Base-by-base conservation (phyloP, 495 filamentous ascomycete genomes). In the Penicillium waksmanii region DNA sequence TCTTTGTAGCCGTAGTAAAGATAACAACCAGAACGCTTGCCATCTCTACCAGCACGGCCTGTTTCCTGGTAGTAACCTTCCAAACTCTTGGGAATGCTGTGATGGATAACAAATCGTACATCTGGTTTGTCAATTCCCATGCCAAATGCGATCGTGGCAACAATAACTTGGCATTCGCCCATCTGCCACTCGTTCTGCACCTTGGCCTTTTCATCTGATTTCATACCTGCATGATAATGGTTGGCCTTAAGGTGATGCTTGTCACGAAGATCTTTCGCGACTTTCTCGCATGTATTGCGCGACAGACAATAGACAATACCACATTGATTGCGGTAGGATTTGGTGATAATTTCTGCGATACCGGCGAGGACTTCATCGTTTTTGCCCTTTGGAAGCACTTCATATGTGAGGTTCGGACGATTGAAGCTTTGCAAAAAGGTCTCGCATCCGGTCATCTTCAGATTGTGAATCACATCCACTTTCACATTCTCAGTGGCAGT, bases 41-140 rank as follows among this genome's bases (percentile, higher is more conserved):
- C 93, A 73, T 99, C 95, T 64, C 95, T 85, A 9, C 95, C 95
- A 19, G 95, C 95, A 47, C 95, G 89, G 0, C 95, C 95, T 11
- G 93, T 98, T 67, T 98, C 96, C 67, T 98, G 95, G 64, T 97
- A 97, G 68, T 98, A 98, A 0, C 94, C 96, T 73, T 98, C 95
- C n/a, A 98, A 80, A 65, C 91, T 96, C 73, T 96, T 97, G 1
- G 95, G 95, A 7, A 97, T 81, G 17, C 84, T 89, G 64, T 96
- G 87, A 71, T 98, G 95, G 33, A 98, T 92, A 42, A 98, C 93
- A 63, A 93, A 97, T 12, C 95, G 89, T 38, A 98, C 94, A 71
- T 98, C 88, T 0, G 92, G 82, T 72, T 98, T 98, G 75, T 98
- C 95, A 55, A 98, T 98, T 15, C 95, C 95, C 95, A 98, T 98